Percentiles rank a stretch among this genome's conserved stretches.
Conservation (phyloP, 2,329 filamentous ascomycete genomes). For the Lachnellula arida region DNA sequence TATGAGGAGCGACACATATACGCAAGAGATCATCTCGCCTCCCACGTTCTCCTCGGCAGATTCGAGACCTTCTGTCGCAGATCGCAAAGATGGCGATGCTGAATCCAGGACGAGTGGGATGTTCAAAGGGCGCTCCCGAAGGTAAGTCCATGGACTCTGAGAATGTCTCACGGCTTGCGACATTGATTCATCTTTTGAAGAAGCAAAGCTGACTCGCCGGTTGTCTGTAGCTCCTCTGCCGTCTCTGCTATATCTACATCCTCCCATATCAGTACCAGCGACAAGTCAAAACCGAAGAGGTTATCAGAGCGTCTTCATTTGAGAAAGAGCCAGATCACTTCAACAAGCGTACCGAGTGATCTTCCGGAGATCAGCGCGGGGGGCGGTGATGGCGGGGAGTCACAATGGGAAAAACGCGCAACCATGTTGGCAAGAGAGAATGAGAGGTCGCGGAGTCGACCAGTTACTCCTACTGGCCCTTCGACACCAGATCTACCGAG, state of each 20-base stretch:
- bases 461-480: slow-evolving; percentile 34
- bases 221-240: slow-evolving; percentile 32
- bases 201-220: too few species aligned
- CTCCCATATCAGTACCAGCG: slow-evolving; percentile 23
- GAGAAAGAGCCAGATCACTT: slow-evolving; percentile 52
- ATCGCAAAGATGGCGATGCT: slow-evolving; percentile 2
- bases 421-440: slow-evolving; percentile 75
- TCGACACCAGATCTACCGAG: slow-evolving; percentile 17
- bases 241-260: slow-evolving; percentile 43
- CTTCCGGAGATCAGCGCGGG: slow-evolving; percentile 66
- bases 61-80: slow-evolving; percentile 12
- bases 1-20: slow-evolving; percentile 78
- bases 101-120: slow-evolving; percentile 29
- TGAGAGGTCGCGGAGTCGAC: slow-evolving; percentile 38
- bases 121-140: slow-evolving; percentile 36
- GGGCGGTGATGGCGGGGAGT: slow-evolving; percentile 50
- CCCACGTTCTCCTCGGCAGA: slow-evolving; percentile 46
- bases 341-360: slow-evolving; percentile 71
- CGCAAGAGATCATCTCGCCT: slow-evolving; percentile 72
- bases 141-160: too few species aligned
- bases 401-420: slow-evolving; percentile 87
- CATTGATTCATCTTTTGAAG: too few species aligned
- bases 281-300: slow-evolving; percentile 33
- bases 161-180: too few species aligned
- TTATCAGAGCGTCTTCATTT: slow-evolving; percentile 71